phyloP scores from a whole-genome alignment of 2,329 filamentous ascomycete species.

The Tolypocladium nubicola region DNA sequence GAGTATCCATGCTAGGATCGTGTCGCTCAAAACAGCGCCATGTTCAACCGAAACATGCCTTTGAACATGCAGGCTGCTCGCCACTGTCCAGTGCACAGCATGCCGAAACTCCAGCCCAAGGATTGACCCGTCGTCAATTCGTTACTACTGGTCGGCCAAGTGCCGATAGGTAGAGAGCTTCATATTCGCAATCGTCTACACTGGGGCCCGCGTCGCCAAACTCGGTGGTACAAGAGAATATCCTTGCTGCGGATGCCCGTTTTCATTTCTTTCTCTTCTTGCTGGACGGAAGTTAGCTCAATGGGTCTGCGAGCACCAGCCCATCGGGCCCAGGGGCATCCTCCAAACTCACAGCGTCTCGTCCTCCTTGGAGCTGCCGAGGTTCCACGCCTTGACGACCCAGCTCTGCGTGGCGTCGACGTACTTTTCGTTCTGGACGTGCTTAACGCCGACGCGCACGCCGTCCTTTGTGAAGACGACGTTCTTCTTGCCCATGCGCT shows the following conservation, averaged over 20 bases:
- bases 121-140: neutral
- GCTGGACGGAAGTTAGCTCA: neutral
- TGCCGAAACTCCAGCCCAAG: neutral
- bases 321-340: neutral
- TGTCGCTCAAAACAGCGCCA: neutral
- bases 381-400: conserved; percentile 56
- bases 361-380: conserved; percentile 24
- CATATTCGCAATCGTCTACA: neutral
- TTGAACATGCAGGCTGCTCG: neutral
- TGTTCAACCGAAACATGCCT: neutral
- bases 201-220: neutral
- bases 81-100: neutral
- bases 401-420: conserved; percentile 63
- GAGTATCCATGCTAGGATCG: neutral
- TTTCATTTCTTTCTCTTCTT: conserved; percentile 5
- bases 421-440: conserved; percentile 58
- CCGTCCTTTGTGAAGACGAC: conserved; percentile 68
- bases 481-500: conserved; percentile 67
- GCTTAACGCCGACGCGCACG: conserved; percentile 59
- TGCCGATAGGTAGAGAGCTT: neutral
- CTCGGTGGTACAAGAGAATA: neutral
- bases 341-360: conserved; percentile 9
- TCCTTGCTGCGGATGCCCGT: neutral
- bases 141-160: neutral
- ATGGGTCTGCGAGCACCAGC: neutral